Percentiles rank a stretch among this genome's conserved stretches.
phyloP scores from a whole-genome alignment of 805 yeast species.

The Suhomyces tanzawaensis region DNA sequence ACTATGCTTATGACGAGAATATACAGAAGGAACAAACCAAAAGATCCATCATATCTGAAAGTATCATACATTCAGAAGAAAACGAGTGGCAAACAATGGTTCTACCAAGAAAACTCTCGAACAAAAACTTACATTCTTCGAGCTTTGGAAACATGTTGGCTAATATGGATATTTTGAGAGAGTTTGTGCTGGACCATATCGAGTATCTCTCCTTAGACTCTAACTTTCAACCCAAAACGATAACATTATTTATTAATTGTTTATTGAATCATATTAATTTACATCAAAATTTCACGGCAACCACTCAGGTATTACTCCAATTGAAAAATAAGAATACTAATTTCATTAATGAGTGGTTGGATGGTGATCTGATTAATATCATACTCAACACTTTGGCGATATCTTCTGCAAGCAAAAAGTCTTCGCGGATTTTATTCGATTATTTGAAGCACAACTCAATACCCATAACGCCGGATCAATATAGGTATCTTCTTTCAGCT shows the following conservation, averaged over 20 bases:
- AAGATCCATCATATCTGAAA: conserved; percentile 10
- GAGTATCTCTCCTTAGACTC: conserved; percentile 14
- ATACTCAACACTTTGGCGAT: conserved; percentile 25
- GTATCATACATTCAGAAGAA: conserved; percentile 12
- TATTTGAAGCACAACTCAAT: conserved; percentile 14
- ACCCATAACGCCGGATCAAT: conserved; percentile 15
- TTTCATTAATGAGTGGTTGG: conserved; percentile 23
- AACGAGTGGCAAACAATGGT: conserved; percentile 10
- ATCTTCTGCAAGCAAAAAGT: conserved; percentile 27
- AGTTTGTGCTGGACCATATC: conserved; percentile 24
- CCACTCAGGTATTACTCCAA: conserved; percentile 18
- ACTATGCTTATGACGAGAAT: conserved; percentile 23
- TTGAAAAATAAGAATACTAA: conserved; percentile 16
- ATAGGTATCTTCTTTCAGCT: conserved; percentile 23
- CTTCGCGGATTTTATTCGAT: conserved; percentile 23
- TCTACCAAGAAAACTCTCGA: conserved; percentile 21
- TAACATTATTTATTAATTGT: conserved; percentile 33
- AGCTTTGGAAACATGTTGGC: conserved; percentile 33
- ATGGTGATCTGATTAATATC: conserved; percentile 30
- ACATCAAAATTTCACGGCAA: conserved; percentile 35
- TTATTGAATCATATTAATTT: conserved; percentile 32
- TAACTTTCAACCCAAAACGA: conserved; percentile 14
- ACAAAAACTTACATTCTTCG: conserved; percentile 24
- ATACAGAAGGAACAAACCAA: conserved; percentile 15
- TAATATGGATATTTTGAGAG: conserved; percentile 22